phyloP scores from a whole-genome alignment of 805 yeast species.

The Candida xiaguanensis region DNA sequence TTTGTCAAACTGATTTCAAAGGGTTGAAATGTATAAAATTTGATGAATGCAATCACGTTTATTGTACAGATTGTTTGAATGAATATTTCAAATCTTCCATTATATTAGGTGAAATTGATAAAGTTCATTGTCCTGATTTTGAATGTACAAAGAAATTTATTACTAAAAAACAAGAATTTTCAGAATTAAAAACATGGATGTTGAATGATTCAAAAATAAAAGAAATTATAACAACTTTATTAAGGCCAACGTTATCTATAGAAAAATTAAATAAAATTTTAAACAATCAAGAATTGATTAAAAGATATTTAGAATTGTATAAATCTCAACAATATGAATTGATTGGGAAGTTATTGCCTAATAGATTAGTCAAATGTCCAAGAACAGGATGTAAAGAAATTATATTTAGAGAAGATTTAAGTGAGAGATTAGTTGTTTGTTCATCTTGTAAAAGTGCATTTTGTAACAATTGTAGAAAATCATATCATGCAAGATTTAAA shows the following conservation, averaged over 20 bases:
- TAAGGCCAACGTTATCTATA: constrained; percentile 38
- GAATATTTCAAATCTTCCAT: constrained; percentile 43
- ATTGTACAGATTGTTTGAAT: constrained; percentile 45
- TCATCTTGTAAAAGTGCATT: constrained; percentile 49
- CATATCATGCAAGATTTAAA: constrained; percentile 58
- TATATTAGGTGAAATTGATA: constrained; percentile 44
- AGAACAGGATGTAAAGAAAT: constrained; percentile 39
- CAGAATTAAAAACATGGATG: constrained; percentile 19
- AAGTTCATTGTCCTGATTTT: constrained; percentile 57
- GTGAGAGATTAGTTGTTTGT: constrained; percentile 48
- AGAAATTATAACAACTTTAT: constrained; percentile 33
- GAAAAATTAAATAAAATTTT: constrained; percentile 31
- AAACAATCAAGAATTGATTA: constrained; percentile 18
- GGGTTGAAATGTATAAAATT: constrained; percentile 39
- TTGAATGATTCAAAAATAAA: constrained; percentile 11
- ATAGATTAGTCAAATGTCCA: constrained; percentile 50
- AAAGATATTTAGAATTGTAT: constrained; percentile 38
- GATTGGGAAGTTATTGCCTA: constrained; percentile 44
- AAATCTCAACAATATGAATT: constrained; percentile 38
- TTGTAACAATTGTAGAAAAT: constrained; percentile 52
- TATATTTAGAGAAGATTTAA: constrained; percentile 45
- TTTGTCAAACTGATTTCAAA: constrained; percentile 49
- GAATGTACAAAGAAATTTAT: constrained; percentile 34
- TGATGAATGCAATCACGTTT: constrained; percentile 45
- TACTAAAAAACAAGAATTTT: constrained; percentile 14